Base-by-base conservation (phyloP, 371 early-diverging fungal species). In the Capillidium heterosporum region DNA sequence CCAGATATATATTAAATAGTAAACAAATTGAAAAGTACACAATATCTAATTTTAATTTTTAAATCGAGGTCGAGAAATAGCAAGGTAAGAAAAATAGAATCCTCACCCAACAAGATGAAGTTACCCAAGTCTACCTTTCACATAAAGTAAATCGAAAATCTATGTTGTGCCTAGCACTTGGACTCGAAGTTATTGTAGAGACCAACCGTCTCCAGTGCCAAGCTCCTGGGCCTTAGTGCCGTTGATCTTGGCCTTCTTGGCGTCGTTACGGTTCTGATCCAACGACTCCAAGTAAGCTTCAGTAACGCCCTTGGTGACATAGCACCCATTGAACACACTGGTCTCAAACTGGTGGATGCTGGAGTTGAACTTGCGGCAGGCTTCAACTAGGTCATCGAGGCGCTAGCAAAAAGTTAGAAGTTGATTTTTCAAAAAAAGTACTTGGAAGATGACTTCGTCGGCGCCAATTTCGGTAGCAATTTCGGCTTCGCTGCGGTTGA, bases 311-410 rank as follows among this genome's bases (percentile, higher is more conserved):
- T 85, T 90, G 5, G 95, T 90, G 32, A 97, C 73, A 65, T 96
- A 96, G 53, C 76, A 64, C 24, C 91, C 87, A 61, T 86, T 89
- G 67, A 97, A 97, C 10, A 97, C 96, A 1, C 93, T 89, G 0
- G 89, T 81, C 65, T 97, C 98, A 76, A 95, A 97, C 2, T 69
- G 59, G 23, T 65, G 65, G 54, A 97, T 86, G 5, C 48, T 57
- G 3, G 84, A 78, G 63, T 92, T 93, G 70, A 91, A 90, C 61
- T 80, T 75, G 41, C 77, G 67, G 60, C 78, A 91, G 56, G 89
- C 82, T 48, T 77, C 72, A 23, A 89, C 67, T 48, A 97, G 65
- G 52, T 90, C 92, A 24, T 81, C 74, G 31, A 95, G 68, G 29
- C 75, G 72, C 76, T 68, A 57, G 27, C 17, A 39, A 39, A 3